Evolutionary conservation across 192 early-diverging fungal genomes (phyloP).

Genomic region (Coemansia sp.): DNA sequence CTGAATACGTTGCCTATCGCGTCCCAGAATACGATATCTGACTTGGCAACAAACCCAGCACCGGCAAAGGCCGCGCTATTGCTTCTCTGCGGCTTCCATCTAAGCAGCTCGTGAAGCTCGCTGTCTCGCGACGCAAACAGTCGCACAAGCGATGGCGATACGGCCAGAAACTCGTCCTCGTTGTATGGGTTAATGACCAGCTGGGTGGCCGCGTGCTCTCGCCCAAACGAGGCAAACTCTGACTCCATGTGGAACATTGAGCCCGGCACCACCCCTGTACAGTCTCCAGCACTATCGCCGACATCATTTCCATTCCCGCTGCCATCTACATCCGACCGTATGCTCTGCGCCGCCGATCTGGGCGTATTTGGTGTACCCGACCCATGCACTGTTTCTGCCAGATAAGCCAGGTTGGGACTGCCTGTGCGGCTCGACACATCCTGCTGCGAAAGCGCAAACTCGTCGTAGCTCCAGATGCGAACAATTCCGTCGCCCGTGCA

Average conservation of each 20-base stretch:
- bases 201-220: slow-evolving; percentile 12
- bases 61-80: slow-evolving; percentile 26
- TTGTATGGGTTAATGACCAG: slow-evolving; percentile 39
- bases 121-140: slow-evolving; percentile 37
- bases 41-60: slow-evolving; percentile 28
- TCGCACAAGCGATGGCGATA: slow-evolving; percentile 28
- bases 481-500: slow-evolving; percentile 39
- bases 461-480: slow-evolving; percentile 47
- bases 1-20: slow-evolving; percentile 36
- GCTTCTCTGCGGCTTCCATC: slow-evolving; percentile 37
- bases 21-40: slow-evolving; percentile 46
- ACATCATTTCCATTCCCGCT: too few species aligned
- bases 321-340: slow-evolving; percentile 10
- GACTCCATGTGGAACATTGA: slow-evolving; percentile 29
- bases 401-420: slow-evolving; percentile 12
- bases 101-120: slow-evolving; percentile 40
- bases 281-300: too few species aligned
- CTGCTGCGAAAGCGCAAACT: slow-evolving; percentile 45
- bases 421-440: slow-evolving; percentile 31
- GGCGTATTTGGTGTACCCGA: too few species aligned
- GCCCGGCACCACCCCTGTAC: too few species aligned
- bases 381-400: too few species aligned
- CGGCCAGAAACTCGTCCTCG: slow-evolving; percentile 48
- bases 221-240: slow-evolving; percentile 26
- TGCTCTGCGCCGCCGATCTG: too few species aligned